Evolutionary conservation across 495 filamentous ascomycete genomes (phyloP).

Genomic region (Neurospora tetraspora): DNA sequence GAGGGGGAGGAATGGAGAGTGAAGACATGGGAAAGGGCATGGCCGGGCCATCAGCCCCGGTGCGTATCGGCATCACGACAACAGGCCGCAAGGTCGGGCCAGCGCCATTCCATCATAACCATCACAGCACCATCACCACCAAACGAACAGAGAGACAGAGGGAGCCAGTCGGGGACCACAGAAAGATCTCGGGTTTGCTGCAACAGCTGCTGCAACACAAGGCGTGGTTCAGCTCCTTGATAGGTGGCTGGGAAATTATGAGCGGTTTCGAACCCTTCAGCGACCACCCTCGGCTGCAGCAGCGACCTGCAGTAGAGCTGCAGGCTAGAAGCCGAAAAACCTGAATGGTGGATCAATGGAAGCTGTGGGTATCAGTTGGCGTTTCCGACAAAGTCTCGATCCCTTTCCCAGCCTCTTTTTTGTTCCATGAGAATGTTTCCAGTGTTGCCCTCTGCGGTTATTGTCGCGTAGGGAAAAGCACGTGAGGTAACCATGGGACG

Average conservation of each 20-base stretch:
- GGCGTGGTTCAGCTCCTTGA: constrained; percentile 1
- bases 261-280: background rate
- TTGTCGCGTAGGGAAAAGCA: background rate
- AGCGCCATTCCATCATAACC: background rate
- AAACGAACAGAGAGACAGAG: constrained; percentile 1
- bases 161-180: constrained; percentile 3
- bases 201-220: constrained; percentile 6
- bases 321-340: constrained; percentile 10
- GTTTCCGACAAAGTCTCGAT: background rate
- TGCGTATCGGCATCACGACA: background rate
- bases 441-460: constrained; percentile 3
- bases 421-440: constrained; percentile 1
- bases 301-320: constrained; percentile 12
- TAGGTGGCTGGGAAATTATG: constrained; percentile 7
- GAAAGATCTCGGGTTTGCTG: constrained; percentile 15
- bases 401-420: constrained; percentile 18
- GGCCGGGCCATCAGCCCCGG: background rate
- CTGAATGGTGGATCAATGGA: constrained; percentile 12
- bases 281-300: constrained; percentile 15
- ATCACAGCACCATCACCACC: background rate
- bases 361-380: constrained; percentile 14
- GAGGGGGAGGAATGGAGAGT: background rate
- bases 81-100: background rate
- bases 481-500: background rate
- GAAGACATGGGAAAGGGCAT: background rate